Percentiles rank a stretch among this genome's conserved stretches.
Conservation (phyloP, 2,329 filamentous ascomycete genomes). For the Blastomyces parvus region DNA sequence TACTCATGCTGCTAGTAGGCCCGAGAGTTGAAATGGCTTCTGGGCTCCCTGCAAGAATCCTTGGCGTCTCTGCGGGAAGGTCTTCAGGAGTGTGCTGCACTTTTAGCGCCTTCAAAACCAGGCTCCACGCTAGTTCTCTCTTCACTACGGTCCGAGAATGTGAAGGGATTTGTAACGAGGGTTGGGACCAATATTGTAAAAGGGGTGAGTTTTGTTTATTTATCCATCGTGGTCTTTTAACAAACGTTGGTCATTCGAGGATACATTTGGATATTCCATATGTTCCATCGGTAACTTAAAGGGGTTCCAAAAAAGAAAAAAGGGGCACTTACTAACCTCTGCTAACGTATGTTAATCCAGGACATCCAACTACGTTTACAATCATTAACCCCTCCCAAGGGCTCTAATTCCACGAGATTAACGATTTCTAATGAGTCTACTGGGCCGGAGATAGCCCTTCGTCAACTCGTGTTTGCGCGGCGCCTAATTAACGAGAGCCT, state of each 20-base stretch:
- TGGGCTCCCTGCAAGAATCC: constrained; percentile 51
- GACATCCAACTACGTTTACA: constrained; percentile 65
- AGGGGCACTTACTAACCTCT: background rate
- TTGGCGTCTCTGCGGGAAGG: constrained; percentile 56
- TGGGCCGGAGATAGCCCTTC: constrained; percentile 52
- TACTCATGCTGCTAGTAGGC: constrained; percentile 27
- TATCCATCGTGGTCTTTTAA: background rate
- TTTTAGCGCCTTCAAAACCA: constrained; percentile 74
- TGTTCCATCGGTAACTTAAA: background rate
- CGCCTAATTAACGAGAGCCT: constrained; percentile 73
- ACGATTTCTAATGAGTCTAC: constrained; percentile 44
- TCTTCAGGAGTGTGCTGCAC: constrained; percentile 77
- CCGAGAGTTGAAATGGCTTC: constrained; percentile 55
- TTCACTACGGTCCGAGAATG: constrained; percentile 72
- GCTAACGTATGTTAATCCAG: constrained; percentile 31
- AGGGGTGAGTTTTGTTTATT: constrained; percentile 52
- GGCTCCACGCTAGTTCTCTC: constrained; percentile 85
- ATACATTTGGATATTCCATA: background rate
- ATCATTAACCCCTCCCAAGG: constrained; percentile 43
- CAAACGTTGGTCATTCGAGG: background rate
- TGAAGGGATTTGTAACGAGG: constrained; percentile 87
- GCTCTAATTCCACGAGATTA: constrained; percentile 43
- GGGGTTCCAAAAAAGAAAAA: background rate
- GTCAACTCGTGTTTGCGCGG: constrained; percentile 61
- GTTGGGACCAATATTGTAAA: constrained; percentile 87